Percentiles rank a stretch among this genome's conserved stretches.
phyloP scores from a whole-genome alignment of 306 rosid genomes.

The Acacia confusa region DNA sequence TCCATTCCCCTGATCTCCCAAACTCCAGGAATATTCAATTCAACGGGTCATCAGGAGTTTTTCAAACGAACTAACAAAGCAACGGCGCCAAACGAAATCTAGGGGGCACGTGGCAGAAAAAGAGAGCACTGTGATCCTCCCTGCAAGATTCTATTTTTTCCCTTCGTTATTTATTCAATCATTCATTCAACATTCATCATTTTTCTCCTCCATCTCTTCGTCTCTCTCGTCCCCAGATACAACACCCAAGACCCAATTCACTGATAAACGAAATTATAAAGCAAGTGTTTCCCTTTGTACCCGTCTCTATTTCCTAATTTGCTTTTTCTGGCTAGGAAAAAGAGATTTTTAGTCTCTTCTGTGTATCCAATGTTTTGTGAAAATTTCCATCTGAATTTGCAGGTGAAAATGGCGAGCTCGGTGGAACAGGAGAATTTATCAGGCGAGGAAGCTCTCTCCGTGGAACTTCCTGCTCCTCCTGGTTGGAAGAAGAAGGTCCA shows the following conservation, averaged over 20 bases:
- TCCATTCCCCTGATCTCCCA: too few species aligned
- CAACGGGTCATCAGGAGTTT: neutral
- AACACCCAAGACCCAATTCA: slow-evolving; percentile 3
- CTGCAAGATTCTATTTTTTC: neutral
- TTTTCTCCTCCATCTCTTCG: neutral
- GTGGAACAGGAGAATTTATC: slow-evolving; percentile 56
- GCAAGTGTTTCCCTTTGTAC: slow-evolving; percentile 11
- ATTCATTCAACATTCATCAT: neutral
- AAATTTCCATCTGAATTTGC: slow-evolving; percentile 29
- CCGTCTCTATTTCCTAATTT: neutral
- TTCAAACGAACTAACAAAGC: neutral
- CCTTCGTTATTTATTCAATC: neutral
- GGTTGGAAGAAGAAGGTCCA: slow-evolving; percentile 94
- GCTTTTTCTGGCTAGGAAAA: neutral
- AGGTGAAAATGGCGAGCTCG: slow-evolving; percentile 82
- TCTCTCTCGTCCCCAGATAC: neutral
- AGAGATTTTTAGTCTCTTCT: slow-evolving; percentile 1
- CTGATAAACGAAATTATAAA: slow-evolving; percentile 15
- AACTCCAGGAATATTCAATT: too few species aligned
- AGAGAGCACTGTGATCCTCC: slow-evolving; percentile 32
- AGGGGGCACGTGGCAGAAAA: slow-evolving; percentile 36
- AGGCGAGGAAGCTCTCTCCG: slow-evolving; percentile 66
- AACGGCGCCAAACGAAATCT: neutral
- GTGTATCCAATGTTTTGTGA: neutral
- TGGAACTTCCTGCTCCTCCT: slow-evolving; percentile 94